These are phyloP conservation scores for Chenopodium berlandieri DNA, from an alignment of 148 eudicot genomes.

Conservation along the genomic window DNA sequence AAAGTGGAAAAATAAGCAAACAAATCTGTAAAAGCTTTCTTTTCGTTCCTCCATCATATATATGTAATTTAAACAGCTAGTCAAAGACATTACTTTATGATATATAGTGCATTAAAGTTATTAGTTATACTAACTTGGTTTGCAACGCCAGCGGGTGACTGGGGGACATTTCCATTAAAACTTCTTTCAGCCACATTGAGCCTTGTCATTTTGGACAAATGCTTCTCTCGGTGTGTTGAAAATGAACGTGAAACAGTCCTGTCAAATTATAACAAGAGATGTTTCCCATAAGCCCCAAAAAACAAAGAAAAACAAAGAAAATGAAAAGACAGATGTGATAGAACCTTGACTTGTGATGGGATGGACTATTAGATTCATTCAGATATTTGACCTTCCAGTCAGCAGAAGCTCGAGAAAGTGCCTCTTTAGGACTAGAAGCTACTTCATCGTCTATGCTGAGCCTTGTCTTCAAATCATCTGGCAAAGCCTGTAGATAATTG, in stretches of 20 bases:
- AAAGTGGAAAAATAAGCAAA: background rate
- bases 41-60: background rate
- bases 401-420: constrained; percentile 90
- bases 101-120: background rate
- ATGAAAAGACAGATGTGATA: background rate
- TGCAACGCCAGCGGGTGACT: constrained; percentile 71
- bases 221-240: constrained; percentile 64
- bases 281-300: background rate
- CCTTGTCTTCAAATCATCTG: constrained; percentile 90
- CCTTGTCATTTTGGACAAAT: constrained; percentile 67
- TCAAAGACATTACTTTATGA: background rate
- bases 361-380: constrained; percentile 31
- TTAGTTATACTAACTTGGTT: constrained; percentile 51
- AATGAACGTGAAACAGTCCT: constrained; percentile 64
- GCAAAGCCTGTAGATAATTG: constrained; percentile 57
- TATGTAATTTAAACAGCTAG: background rate
- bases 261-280: constrained; percentile 24
- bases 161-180: constrained; percentile 55
- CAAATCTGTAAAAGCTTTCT: background rate
- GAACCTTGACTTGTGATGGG: background rate
- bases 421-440: constrained; percentile 92
- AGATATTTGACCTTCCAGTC: constrained; percentile 76
- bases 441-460: constrained; percentile 89
- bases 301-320: background rate
- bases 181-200: constrained; percentile 62